phyloP scores from a whole-genome alignment of 2,329 filamentous ascomycete genomes.

The Epichloe coenophiala region DNA sequence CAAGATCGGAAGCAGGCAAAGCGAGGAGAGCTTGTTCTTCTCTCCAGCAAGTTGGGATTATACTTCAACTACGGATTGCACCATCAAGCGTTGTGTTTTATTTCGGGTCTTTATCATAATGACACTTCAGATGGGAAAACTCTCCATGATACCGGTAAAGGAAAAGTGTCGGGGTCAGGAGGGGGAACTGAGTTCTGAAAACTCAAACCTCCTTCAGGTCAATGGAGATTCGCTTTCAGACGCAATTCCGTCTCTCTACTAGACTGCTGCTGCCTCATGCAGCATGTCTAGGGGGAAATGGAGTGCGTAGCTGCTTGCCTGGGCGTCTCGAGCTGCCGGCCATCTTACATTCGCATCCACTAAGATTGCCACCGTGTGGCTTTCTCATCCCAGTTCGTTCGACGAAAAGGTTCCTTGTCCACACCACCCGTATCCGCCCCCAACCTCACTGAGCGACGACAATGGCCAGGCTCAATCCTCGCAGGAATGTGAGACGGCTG shows the following conservation, averaged over 20 bases:
- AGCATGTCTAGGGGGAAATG: not conserved
- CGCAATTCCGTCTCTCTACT: not conserved
- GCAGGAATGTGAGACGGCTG: conserved; percentile 16
- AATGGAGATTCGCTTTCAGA: not conserved
- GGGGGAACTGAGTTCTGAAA: not conserved
- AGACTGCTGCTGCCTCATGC: not conserved
- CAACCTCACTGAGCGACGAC: conserved; percentile 21
- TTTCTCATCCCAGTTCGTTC: not conserved
- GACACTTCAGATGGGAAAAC: not conserved
- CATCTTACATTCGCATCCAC: conserved; percentile 1
- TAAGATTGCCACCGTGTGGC: conserved; percentile 4
- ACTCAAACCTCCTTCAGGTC: not conserved
- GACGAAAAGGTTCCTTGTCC: conserved; percentile 1
- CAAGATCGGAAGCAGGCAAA: conserved; percentile 5
- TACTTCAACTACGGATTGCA: conserved; percentile 1
- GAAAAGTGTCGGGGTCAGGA: not conserved
- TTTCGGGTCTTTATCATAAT: not conserved
- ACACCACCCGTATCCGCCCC: conserved; percentile 7
- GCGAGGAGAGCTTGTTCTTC: not conserved
- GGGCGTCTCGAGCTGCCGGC: not conserved
- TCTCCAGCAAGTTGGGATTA: not conserved
- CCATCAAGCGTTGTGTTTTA: not conserved
- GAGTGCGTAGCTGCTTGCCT: not conserved
- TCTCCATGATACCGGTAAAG: conserved; percentile 2
- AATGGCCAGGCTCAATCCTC: conserved; percentile 15